phyloP scores from a whole-genome alignment of 768 basidiomycete genomes.

The Podaxis pistillaris region DNA sequence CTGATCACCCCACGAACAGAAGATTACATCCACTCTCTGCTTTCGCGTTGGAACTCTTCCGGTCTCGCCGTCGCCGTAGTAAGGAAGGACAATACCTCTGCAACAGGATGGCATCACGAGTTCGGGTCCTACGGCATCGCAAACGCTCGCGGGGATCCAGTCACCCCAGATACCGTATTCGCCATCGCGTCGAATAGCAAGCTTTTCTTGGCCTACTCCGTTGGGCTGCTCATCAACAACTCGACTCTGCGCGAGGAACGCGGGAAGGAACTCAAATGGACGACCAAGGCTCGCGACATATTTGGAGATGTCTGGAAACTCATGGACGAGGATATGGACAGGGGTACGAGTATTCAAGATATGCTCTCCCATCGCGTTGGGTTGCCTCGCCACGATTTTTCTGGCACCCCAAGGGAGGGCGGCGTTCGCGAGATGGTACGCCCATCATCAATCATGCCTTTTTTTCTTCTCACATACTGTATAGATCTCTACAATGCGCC shows the following conservation, averaged over 20 bases:
- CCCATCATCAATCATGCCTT: neutral
- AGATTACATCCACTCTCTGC: slow-evolving; percentile 24
- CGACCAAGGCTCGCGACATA: slow-evolving; percentile 33
- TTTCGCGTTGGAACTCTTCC: slow-evolving; percentile 36
- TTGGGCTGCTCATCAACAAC: slow-evolving; percentile 39
- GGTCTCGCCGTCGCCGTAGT: slow-evolving; percentile 41
- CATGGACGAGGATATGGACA: slow-evolving; percentile 34
- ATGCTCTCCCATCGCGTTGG: slow-evolving; percentile 44
- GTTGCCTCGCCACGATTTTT: slow-evolving; percentile 43
- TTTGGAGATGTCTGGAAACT: slow-evolving; percentile 35
- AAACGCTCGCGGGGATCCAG: slow-evolving; percentile 29
- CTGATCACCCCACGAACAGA: slow-evolving; percentile 19
- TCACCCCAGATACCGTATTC: slow-evolving; percentile 43
- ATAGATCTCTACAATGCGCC: slow-evolving; percentile 35
- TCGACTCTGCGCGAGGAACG: slow-evolving; percentile 28
- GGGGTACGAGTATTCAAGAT: slow-evolving; percentile 36
- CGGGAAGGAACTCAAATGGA: slow-evolving; percentile 33
- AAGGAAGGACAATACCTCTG: slow-evolving; percentile 26
- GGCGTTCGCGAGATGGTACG: slow-evolving; percentile 35
- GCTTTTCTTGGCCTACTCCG: slow-evolving; percentile 36
- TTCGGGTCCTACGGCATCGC: slow-evolving; percentile 38
- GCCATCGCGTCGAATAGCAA: slow-evolving; percentile 46
- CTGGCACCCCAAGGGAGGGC: slow-evolving; percentile 28
- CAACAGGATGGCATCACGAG: slow-evolving; percentile 35
- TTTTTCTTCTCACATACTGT: neutral